Percentiles rank a stretch among this genome's conserved stretches.
phyloP scores from a whole-genome alignment of 345 rosid species.

The Noccaea caerulescens region DNA sequence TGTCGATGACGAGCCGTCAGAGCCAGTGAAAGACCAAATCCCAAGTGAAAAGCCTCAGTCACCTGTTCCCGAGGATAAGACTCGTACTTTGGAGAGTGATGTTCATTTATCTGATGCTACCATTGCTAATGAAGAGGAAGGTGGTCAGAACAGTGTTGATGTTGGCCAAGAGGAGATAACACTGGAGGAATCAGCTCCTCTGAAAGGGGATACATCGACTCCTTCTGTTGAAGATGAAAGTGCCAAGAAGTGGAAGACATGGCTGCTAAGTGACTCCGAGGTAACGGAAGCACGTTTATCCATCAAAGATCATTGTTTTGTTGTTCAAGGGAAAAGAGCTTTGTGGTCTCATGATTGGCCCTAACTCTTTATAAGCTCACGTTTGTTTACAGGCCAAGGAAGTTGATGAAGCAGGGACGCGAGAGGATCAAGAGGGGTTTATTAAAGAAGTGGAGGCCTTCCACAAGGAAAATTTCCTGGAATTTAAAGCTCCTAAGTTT shows the following conservation, averaged over 20 bases:
- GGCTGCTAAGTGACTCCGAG: conserved; percentile 68
- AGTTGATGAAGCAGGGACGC: conserved; percentile 67
- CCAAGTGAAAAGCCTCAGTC: conserved; percentile 41
- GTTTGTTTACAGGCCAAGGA: conserved; percentile 57
- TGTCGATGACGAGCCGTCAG: conserved; percentile 41
- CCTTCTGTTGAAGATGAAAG: conserved; percentile 46
- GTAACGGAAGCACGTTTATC: conserved; percentile 39
- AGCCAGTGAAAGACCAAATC: conserved; percentile 29
- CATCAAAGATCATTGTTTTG: background rate
- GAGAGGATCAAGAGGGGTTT: conserved; percentile 69
- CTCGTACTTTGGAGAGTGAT: conserved; percentile 52
- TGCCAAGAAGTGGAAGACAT: conserved; percentile 59
- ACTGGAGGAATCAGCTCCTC: conserved; percentile 33
- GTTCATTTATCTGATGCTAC: conserved; percentile 46
- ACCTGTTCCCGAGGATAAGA: conserved; percentile 40
- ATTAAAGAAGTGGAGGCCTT: conserved; percentile 81
- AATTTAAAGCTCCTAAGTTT: conserved; percentile 90
- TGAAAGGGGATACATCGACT: conserved; percentile 40
- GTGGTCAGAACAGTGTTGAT: conserved; percentile 21
- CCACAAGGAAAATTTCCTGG: conserved; percentile 61
- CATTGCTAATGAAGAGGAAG: conserved; percentile 21
- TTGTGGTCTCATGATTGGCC: background rate
- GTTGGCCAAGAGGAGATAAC: conserved; percentile 30
- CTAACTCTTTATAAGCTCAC: conserved; percentile 9
- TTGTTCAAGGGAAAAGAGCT: background rate